phyloP scores from a whole-genome alignment of 805 yeast genomes.

The Kuraishia cidri region DNA sequence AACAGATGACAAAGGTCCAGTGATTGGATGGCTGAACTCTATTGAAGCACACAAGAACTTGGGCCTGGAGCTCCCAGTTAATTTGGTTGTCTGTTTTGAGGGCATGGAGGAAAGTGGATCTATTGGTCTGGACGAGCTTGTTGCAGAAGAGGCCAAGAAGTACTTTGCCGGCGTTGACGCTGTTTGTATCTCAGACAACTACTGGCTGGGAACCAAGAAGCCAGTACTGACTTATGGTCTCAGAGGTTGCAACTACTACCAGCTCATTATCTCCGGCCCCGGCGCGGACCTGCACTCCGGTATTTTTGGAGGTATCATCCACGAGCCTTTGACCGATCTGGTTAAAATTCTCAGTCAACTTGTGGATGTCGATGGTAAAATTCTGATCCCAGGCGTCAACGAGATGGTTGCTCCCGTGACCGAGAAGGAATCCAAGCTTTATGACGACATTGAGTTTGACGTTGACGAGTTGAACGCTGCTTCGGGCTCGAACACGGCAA shows the following conservation, averaged over 20 bases:
- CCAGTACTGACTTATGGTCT: conserved; percentile 97
- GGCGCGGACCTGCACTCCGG: conserved; percentile 97
- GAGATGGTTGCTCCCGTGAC: conserved; percentile 96
- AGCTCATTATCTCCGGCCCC: conserved; percentile 77
- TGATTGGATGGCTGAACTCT: conserved; percentile 91
- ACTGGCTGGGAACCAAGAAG: conserved; percentile 96
- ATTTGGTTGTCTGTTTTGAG: conserved; percentile 87
- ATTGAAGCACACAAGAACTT: conserved; percentile 84
- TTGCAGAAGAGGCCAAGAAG: conserved; percentile 64
- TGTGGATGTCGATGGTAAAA: conserved; percentile 77
- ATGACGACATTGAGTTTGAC: conserved; percentile 80
- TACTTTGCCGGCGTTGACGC: conserved; percentile 90
- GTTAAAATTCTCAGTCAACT: conserved; percentile 66
- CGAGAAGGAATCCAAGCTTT: conserved; percentile 65
- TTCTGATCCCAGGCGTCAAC: conserved; percentile 76
- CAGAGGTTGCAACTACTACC: conserved; percentile 94
- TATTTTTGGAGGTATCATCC: conserved; percentile 92
- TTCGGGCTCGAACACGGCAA: conserved; percentile 78
- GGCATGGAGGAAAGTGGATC: conserved; percentile 99
- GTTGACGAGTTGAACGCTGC: conserved; percentile 82
- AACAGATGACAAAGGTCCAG: conserved; percentile 98
- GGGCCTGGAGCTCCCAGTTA: conserved; percentile 87
- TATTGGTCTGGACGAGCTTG: conserved; percentile 77
- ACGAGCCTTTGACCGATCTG: conserved; percentile 96
- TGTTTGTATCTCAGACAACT: conserved; percentile 93